Conservation (phyloP, 305 asterid genomes). For the Ajuga reptans region DNA sequence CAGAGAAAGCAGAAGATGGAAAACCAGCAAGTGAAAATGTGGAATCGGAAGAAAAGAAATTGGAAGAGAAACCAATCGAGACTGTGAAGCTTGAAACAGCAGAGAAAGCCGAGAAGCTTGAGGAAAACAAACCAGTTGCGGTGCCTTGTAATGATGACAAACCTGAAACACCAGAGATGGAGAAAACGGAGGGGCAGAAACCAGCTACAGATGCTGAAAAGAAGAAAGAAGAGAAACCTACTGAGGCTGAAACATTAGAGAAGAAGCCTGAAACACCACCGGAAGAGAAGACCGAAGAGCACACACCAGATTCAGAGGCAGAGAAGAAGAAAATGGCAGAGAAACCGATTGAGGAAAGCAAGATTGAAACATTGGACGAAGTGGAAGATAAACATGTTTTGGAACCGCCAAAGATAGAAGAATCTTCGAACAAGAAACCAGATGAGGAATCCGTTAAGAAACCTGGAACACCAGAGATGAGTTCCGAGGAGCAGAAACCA, state of each 20-base stretch:
- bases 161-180: slow-evolving; percentile 2
- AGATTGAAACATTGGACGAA: slow-evolving; percentile 7
- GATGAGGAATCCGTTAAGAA: slow-evolving; percentile 1
- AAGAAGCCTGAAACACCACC: background rate
- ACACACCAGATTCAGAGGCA: background rate
- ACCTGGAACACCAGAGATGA: background rate
- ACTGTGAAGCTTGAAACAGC: background rate
- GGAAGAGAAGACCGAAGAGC: background rate
- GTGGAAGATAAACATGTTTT: slow-evolving; percentile 19
- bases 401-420: slow-evolving; percentile 7
- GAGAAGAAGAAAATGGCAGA: slow-evolving; percentile 2
- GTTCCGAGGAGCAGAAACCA: slow-evolving; percentile 9
- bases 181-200: slow-evolving; percentile 8
- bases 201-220: slow-evolving; percentile 5
- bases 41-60: background rate
- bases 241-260: background rate
- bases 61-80: slow-evolving; percentile 6
- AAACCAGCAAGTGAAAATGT: background rate
- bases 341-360: slow-evolving; percentile 7
- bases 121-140: slow-evolving; percentile 14
- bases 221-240: slow-evolving; percentile 11
- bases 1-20: slow-evolving; percentile 6
- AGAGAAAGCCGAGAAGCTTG: background rate
- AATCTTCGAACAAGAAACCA: background rate
- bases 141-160: background rate